A percentile compares a stretch with the other conserved stretches of the same genome.
These are phyloP conservation scores for Dentipellis sp. DNA, from an alignment of 768 basidiomycete genomes.

Conservation along the genomic window DNA sequence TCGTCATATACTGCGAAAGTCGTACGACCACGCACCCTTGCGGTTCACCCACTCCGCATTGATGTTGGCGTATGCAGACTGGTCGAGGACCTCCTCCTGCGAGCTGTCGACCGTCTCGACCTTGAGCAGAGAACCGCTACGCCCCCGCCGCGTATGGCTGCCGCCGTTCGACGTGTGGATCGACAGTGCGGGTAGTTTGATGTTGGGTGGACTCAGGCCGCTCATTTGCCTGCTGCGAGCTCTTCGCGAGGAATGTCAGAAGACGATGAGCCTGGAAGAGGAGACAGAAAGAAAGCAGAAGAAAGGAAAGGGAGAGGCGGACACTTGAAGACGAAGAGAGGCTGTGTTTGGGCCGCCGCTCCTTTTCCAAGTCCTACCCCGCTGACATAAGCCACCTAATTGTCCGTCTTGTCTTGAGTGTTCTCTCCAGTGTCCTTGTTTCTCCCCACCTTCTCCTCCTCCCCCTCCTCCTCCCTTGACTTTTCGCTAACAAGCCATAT, in stretches of 20 bases:
- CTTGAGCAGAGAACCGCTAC: slow-evolving; percentile 73
- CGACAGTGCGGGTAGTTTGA: slow-evolving; percentile 40
- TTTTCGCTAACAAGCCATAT: slow-evolving; percentile 19
- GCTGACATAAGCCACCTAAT: neutral
- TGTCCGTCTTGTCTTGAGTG: neutral
- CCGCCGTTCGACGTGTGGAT: slow-evolving; percentile 16
- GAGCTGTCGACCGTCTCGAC: slow-evolving; percentile 75
- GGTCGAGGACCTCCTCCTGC: slow-evolving; percentile 69
- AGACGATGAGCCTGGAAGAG: too few species aligned
- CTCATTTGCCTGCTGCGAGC: neutral
- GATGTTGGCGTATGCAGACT: slow-evolving; percentile 71
- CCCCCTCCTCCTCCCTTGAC: neutral
- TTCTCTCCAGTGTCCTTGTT: too few species aligned
- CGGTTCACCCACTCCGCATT: slow-evolving; percentile 94
- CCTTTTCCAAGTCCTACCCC: neutral
- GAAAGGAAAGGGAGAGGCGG: neutral
- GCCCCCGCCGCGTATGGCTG: slow-evolving; percentile 30
- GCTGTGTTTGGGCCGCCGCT: neutral
- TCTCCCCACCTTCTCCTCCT: neutral
- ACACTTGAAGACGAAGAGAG: neutral
- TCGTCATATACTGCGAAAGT: neutral
- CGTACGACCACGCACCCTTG: slow-evolving; percentile 48
- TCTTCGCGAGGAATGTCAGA: too few species aligned
- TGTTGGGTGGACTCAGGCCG: slow-evolving; percentile 1
- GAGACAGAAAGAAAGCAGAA: neutral